These are phyloP conservation scores for Vicia villosa DNA, from an alignment of 306 rosid species.

Conservation along the genomic window DNA sequence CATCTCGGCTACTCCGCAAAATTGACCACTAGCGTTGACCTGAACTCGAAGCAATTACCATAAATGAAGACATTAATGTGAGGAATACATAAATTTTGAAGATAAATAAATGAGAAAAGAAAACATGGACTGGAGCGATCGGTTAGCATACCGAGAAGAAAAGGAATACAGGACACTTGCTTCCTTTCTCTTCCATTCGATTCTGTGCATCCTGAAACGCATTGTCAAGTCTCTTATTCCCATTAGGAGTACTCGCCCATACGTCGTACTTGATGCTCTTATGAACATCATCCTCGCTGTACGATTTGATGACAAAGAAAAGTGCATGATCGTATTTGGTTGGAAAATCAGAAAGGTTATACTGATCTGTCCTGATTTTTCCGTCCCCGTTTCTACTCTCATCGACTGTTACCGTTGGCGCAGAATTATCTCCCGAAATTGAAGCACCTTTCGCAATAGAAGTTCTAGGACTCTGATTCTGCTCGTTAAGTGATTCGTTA, in stretches of 20 bases:
- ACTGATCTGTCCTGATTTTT: conserved; percentile 55
- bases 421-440: conserved; percentile 43
- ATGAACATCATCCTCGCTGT: conserved; percentile 88
- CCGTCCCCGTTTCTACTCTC: conserved; percentile 39
- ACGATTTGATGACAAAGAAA: conserved; percentile 83
- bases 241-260: conserved; percentile 90
- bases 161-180: conserved; percentile 73
- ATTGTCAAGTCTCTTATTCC: conserved; percentile 69
- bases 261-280: conserved; percentile 86
- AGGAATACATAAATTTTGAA: background rate
- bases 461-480: conserved; percentile 64
- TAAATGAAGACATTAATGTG: background rate
- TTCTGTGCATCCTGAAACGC: conserved; percentile 68
- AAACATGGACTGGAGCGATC: background rate
- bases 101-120: background rate
- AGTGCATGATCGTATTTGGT: conserved; percentile 68
- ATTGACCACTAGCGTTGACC: conserved; percentile 95
- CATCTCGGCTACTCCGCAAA: conserved; percentile 95
- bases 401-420: conserved; percentile 32
- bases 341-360: conserved; percentile 70
- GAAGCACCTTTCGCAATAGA: conserved; percentile 44
- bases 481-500: conserved; percentile 48
- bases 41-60: conserved; percentile 36
- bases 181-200: conserved; percentile 51
- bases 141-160: conserved; percentile 72